Conservation (phyloP, 495 filamentous ascomycete genomes). For the Podospora sp. region DNA sequence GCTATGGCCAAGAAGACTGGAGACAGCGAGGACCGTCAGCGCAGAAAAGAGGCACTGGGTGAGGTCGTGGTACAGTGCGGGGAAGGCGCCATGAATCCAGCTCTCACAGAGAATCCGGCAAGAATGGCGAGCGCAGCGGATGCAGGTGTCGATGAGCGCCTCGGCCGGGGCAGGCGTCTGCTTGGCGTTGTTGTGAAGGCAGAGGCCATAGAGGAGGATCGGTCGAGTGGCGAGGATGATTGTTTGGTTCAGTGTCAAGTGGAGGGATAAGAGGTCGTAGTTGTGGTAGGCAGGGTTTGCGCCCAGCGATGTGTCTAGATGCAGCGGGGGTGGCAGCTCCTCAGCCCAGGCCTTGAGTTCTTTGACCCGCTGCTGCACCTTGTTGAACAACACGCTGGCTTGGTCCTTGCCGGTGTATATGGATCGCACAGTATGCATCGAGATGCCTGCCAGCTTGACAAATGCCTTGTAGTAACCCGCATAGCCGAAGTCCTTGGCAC, state of each 20-base stretch:
- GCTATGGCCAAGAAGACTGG: conserved; percentile 5
- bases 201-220: conserved; percentile 12
- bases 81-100: conserved; percentile 16
- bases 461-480: conserved; percentile 3
- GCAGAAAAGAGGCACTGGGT: conserved; percentile 12
- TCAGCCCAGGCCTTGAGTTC: conserved; percentile 16
- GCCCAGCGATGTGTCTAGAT: background rate
- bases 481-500: background rate
- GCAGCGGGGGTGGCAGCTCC: conserved; percentile 5
- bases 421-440: conserved; percentile 13
- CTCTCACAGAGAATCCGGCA: conserved; percentile 9
- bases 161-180: background rate
- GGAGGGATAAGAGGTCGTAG: conserved; percentile 11
- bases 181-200: conserved; percentile 2
- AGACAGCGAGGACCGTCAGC: conserved; percentile 10
- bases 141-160: conserved; percentile 13
- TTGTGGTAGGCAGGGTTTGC: conserved; percentile 7
- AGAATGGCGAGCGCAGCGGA: conserved; percentile 9
- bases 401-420: conserved; percentile 15
- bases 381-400: conserved; percentile 1
- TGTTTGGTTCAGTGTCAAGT: conserved; percentile 13
- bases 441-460: conserved; percentile 8
- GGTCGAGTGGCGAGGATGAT: conserved; percentile 14
- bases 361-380: conserved; percentile 16
- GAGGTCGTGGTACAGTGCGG: conserved; percentile 16